Evolutionary conservation across 2,329 filamentous ascomycete genomes (phyloP).

Genomic region (Diaporthe vaccinii): DNA sequence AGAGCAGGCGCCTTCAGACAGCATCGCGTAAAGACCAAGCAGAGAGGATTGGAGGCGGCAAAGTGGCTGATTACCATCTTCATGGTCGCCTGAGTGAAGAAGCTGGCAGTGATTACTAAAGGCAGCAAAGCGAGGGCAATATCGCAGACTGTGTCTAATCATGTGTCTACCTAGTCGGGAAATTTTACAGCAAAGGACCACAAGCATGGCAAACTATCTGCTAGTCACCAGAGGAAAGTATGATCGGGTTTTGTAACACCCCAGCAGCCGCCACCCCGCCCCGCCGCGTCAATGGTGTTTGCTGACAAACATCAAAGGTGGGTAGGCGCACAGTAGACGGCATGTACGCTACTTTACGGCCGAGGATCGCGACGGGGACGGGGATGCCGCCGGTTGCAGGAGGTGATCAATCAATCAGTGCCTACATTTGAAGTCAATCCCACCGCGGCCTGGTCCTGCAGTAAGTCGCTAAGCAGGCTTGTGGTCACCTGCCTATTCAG

Average conservation of each 20-base stretch:
- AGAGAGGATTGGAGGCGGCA: not conserved
- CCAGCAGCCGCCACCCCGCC: conserved; percentile 28
- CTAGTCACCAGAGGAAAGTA: not conserved
- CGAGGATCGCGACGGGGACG: conserved; percentile 2
- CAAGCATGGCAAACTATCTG: not conserved
- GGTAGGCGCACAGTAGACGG: conserved; percentile 3
- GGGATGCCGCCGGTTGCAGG: not conserved
- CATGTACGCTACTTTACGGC: not conserved
- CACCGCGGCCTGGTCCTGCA: not conserved
- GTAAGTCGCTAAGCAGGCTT: not conserved
- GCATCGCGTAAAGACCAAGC: not conserved
- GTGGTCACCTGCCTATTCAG: conserved; percentile 16
- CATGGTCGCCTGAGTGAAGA: not conserved
- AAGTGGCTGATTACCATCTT: not conserved
- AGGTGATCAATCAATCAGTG: not conserved
- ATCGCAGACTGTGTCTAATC: not conserved
- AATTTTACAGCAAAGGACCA: not conserved
- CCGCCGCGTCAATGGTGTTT: conserved; percentile 25
- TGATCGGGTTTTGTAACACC: conserved; percentile 3
- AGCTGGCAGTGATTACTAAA: not conserved
- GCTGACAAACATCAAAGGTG: conserved; percentile 18
- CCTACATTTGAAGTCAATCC: not conserved
- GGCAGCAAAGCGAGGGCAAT: not conserved
- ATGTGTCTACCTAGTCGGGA: not conserved
- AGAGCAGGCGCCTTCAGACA: not conserved